Percentiles rank a stretch among this genome's conserved stretches.
Evolutionary conservation across 2,329 filamentous ascomycete species (phyloP).

Genomic region (Colletotrichum lindemuthianum): DNA sequence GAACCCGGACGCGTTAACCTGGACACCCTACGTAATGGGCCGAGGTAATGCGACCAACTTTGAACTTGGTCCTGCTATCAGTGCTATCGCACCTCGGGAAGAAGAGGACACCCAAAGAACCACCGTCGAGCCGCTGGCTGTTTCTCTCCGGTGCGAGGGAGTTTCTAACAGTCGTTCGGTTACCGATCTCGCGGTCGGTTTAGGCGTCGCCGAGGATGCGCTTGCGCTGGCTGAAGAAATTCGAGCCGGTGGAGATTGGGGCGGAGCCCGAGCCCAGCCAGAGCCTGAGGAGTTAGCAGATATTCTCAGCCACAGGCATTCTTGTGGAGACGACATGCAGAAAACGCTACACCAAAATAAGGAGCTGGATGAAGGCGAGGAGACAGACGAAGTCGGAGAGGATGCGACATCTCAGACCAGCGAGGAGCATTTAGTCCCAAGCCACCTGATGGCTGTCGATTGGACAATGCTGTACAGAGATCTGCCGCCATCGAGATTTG

Average conservation of each 20-base stretch:
- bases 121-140: constrained; percentile 38
- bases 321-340: too few relatives aligned
- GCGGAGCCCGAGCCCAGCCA: too few relatives aligned
- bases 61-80: constrained; percentile 82
- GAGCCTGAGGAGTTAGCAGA: too few relatives aligned
- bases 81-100: constrained; percentile 87
- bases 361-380: constrained; percentile 1
- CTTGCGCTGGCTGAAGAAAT: too few relatives aligned
- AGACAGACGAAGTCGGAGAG: not conserved
- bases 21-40: constrained; percentile 98
- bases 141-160: not conserved
- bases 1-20: constrained; percentile 82
- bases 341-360: too few relatives aligned
- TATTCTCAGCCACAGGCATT: too few relatives aligned
- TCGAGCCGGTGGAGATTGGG: too few relatives aligned
- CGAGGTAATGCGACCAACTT: constrained; percentile 84
- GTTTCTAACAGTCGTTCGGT: not conserved
- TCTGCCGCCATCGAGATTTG: constrained; percentile 78
- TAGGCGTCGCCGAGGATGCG: too few relatives aligned
- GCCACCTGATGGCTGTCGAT: constrained; percentile 21
- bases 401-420: not conserved
- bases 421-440: not conserved
- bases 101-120: constrained; percentile 67
- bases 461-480: constrained; percentile 62
- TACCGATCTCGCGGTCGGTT: too few relatives aligned